Conservation (phyloP, 2,329 filamentous ascomycete genomes). For the Penicillium vulpinum region DNA sequence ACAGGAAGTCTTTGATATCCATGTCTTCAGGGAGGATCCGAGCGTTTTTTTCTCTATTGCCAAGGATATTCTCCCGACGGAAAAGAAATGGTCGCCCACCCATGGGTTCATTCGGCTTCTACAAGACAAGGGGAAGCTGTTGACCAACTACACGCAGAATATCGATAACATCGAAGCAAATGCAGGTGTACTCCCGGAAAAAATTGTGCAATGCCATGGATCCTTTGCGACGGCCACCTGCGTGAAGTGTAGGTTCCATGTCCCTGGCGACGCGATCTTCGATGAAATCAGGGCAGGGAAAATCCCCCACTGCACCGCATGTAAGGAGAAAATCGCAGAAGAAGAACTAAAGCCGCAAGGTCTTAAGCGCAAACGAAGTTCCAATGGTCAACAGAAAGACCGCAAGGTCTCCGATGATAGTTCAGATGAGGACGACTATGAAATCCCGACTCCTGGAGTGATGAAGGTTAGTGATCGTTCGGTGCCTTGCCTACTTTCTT, state of each 20-base stretch:
- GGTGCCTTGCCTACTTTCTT: neutral
- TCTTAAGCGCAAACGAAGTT: conserved; percentile 55
- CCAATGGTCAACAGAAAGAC: conserved; percentile 50
- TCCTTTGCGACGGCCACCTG: conserved; percentile 93
- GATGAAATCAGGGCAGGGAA: conserved; percentile 72
- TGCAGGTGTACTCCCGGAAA: conserved; percentile 76
- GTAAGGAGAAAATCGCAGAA: conserved; percentile 56
- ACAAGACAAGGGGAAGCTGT: conserved; percentile 81
- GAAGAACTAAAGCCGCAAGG: conserved; percentile 46
- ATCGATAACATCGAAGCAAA: conserved; percentile 93
- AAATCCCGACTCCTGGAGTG: conserved; percentile 69
- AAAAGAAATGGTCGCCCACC: conserved; percentile 81
- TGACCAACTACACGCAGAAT: conserved; percentile 98
- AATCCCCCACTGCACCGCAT: conserved; percentile 76
- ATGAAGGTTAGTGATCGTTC: conserved; percentile 62
- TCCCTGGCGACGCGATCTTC: conserved; percentile 75
- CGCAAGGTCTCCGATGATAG: conserved; percentile 58
- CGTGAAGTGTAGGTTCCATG: conserved; percentile 73
- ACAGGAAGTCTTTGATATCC: conserved; percentile 93
- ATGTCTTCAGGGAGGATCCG: conserved; percentile 81
- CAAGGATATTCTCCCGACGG: conserved; percentile 81
- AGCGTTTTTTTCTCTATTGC: conserved; percentile 88
- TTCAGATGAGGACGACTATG: conserved; percentile 60
- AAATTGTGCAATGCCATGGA: conserved; percentile 93
- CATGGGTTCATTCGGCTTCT: conserved; percentile 91